Percentiles rank a stretch among this genome's conserved stretches.
phyloP scores from a whole-genome alignment of 2,329 filamentous ascomycete species.

The Seiridium cupressi region DNA sequence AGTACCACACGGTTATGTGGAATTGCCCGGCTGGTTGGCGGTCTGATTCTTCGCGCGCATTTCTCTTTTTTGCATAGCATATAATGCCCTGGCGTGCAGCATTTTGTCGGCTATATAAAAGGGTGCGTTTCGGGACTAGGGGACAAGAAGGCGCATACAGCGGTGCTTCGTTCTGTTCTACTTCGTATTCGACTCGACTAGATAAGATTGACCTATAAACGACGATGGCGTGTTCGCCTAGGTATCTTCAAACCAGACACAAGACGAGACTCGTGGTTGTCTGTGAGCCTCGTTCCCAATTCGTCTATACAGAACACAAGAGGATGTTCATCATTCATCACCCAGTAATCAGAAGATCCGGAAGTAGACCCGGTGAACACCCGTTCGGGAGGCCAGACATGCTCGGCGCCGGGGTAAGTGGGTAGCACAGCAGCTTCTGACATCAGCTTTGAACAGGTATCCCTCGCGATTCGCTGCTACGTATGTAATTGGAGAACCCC shows the following conservation, averaged over 20 bases:
- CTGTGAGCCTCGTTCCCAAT: not conserved
- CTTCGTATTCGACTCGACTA: not conserved
- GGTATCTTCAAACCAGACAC: not conserved
- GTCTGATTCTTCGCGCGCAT: slow-evolving; percentile 2
- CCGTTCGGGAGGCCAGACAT: too few relatives aligned
- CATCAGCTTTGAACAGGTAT: not conserved
- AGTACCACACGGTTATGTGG: slow-evolving; percentile 1
- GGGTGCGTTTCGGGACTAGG: not conserved
- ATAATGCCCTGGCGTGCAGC: slow-evolving; percentile 3
- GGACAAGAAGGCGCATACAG: not conserved
- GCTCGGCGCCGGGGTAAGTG: not conserved
- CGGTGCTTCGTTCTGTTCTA: not conserved
- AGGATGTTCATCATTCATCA: not conserved
- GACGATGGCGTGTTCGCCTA: not conserved
- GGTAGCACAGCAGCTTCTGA: slow-evolving; percentile 1
- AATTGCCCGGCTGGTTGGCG: not conserved
- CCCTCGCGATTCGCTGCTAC: not conserved
- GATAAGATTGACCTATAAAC: slow-evolving; percentile 3
- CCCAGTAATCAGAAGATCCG: not conserved
- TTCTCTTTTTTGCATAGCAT: not conserved
- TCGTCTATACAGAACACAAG: not conserved
- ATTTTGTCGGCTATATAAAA: not conserved
- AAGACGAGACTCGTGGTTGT: not conserved
- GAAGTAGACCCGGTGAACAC: not conserved
- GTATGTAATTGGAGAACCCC: not conserved